A percentile compares a stretch with the other conserved stretches of the same genome.
These are phyloP conservation scores for Prunus yedoensis DNA, from an alignment of 331 rosid genomes.

Conservation along the genomic window DNA sequence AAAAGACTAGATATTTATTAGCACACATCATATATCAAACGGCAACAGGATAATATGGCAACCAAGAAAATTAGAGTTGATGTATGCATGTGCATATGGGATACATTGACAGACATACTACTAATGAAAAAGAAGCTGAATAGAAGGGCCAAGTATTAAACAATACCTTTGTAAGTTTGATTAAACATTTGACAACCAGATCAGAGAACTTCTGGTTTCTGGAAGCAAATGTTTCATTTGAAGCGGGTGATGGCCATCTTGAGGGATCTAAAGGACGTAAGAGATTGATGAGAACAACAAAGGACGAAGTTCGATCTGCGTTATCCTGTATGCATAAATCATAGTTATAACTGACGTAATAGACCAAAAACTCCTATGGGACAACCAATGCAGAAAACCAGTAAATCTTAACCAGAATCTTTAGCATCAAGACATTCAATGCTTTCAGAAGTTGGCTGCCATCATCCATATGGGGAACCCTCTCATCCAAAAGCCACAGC, in stretches of 20 bases:
- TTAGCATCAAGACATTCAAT: constrained; percentile 93
- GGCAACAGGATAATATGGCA: not conserved
- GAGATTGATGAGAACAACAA: constrained; percentile 86
- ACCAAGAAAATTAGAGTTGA: not conserved
- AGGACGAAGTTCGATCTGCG: constrained; percentile 95
- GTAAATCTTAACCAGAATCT: constrained; percentile 70
- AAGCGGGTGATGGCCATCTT: constrained; percentile 90
- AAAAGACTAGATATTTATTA: not conserved
- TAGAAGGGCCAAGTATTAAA: not conserved
- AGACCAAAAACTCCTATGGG: not conserved
- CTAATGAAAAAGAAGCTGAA: not conserved
- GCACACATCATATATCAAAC: not conserved
- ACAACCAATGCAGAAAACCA: not conserved
- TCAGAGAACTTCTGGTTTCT: constrained; percentile 97
- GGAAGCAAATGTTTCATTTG: constrained; percentile 76
- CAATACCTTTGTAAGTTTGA: constrained; percentile 91
- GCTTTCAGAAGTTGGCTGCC: constrained; percentile 98
- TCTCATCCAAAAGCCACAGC: constrained; percentile 98
- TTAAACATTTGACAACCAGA: constrained; percentile 95
- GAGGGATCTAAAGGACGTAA: constrained; percentile 90
- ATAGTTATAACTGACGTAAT: constrained; percentile 13
- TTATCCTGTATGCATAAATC: constrained; percentile 69
- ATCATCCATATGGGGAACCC: constrained; percentile 98
- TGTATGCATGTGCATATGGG: not conserved
- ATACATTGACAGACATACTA: not conserved